Percentiles rank a stretch among this genome's conserved stretches.
phyloP scores from a whole-genome alignment of 2,329 filamentous ascomycete species.

The Neonectria neomacrospora region DNA sequence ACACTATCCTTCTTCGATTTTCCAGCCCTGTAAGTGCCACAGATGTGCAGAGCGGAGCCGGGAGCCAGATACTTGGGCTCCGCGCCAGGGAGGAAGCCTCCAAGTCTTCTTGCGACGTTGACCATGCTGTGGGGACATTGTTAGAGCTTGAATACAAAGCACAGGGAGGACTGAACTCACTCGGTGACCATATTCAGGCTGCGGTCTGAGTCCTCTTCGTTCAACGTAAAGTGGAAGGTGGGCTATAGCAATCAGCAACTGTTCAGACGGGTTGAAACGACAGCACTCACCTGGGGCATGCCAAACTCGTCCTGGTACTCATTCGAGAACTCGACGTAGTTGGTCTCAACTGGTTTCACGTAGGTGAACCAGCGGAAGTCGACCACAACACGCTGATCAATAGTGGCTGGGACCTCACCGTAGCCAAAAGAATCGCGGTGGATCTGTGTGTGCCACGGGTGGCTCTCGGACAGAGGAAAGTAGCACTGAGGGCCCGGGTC shows the following conservation, averaged over 20 bases:
- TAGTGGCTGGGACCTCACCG: conserved; percentile 3
- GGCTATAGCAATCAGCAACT: background rate
- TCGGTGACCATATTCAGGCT: conserved; percentile 5
- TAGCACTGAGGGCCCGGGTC: conserved; percentile 17
- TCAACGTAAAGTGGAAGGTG: conserved; percentile 8
- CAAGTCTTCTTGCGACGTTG: conserved; percentile 7
- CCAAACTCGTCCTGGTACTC: conserved; percentile 3
- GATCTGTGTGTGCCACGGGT: conserved; percentile 18
- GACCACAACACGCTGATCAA: conserved; percentile 13
- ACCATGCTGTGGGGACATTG: background rate
- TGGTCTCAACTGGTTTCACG: background rate
- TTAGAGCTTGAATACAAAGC: background rate
- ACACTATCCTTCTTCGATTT: background rate
- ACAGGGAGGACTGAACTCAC: background rate
- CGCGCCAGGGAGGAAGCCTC: conserved; percentile 12
- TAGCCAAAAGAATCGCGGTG: conserved; percentile 18
- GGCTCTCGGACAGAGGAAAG: background rate
- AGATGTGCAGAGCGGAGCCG: conserved; percentile 17
- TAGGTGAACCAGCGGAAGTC: conserved; percentile 19
- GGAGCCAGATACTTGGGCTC: conserved; percentile 19
- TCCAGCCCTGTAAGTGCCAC: conserved; percentile 11
- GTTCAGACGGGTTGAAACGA: background rate
- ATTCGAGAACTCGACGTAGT: background rate
- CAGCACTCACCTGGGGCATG: conserved; percentile 9
- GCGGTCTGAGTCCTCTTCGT: background rate